Conservation (phyloP, 371 early-diverging fungal species). For the Syncephalastrum racemosum region DNA sequence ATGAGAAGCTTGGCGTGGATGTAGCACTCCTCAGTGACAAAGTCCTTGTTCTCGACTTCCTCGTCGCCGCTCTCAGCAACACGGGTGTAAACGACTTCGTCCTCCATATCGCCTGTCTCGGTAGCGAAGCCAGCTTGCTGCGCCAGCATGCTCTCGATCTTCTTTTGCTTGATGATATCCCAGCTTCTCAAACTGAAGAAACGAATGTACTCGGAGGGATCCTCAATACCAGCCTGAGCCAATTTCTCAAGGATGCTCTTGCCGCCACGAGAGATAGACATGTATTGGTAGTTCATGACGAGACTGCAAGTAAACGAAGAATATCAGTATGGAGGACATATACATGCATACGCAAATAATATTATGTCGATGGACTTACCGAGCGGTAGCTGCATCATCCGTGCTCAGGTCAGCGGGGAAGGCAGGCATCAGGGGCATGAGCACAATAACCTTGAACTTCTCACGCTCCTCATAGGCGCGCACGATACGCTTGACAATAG, state of each 20-base stretch:
- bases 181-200: constrained; percentile 74
- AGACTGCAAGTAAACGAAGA: constrained; percentile 29
- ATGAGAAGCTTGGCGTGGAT: constrained; percentile 93
- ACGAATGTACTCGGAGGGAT: constrained; percentile 64
- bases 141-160: constrained; percentile 35
- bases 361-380: constrained; percentile 27
- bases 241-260: constrained; percentile 61
- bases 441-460: constrained; percentile 84
- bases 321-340: background rate
- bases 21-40: constrained; percentile 86
- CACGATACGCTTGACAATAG: constrained; percentile 78
- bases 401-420: constrained; percentile 84
- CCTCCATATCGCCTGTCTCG: constrained; percentile 26
- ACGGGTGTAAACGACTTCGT: constrained; percentile 34
- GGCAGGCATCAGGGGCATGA: constrained; percentile 93
- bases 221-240: constrained; percentile 49
- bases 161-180: constrained; percentile 53
- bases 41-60: constrained; percentile 42
- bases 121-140: constrained; percentile 34
- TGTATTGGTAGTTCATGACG: constrained; percentile 77
- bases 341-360: background rate
- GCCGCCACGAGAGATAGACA: constrained; percentile 71
- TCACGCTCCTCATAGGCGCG: constrained; percentile 69
- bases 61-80: constrained; percentile 21
- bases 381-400: constrained; percentile 75